Evolutionary conservation across 1,139 yeast genomes (phyloP), one percentile per base, ranked within the genome.

Genomic region (Hemisphaericaspora xylanilytica): DNA sequence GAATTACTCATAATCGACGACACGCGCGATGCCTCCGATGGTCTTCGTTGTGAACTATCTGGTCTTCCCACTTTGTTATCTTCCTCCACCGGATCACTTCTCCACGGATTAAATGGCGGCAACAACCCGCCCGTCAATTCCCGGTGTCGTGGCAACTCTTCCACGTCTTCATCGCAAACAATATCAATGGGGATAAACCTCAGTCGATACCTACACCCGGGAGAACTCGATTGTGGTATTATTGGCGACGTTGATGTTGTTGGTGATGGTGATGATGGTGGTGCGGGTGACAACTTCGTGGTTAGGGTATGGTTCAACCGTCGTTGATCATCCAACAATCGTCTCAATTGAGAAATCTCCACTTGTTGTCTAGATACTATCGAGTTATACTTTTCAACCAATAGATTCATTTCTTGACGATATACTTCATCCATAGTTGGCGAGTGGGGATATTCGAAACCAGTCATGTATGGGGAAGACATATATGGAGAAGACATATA

Each of bases 311-410:
- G 38, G 32, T 53, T 53, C n/a, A 48, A 33, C 32, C 47, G 46
- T 27, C 56, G 49, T 44, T 63, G 67, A 34, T 58, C 52, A 13
- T 43, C 38, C 30, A 64, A 49, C 27, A 64, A 52, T 6, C 48
- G 38, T 34, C 53, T 59, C 31, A 65, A 50, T 33, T 56, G 55
- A 7, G 48, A 38, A 16, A 64, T 64, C 39, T 64, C 67, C 8
- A 52, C 51, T 44, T 60, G 58, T 41, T 65, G 67, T 39, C 54
- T 58, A 25, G 45, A 47, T 12, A 61, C 49, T 45, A 59, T 51
- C 5, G 48, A 43, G 13, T 53, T 49, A 40, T 61, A 67, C 9
- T 55, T 54, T 32, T 60, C 54, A 17, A 61, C 52, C 25, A 63
- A 46, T 16, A 54, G 38, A 37, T 55, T 41, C 57, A 63, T 54